These are phyloP conservation scores for Aphanoascus verrucosus DNA, from an alignment of 2,329 filamentous ascomycete species.

Conservation along the genomic window DNA sequence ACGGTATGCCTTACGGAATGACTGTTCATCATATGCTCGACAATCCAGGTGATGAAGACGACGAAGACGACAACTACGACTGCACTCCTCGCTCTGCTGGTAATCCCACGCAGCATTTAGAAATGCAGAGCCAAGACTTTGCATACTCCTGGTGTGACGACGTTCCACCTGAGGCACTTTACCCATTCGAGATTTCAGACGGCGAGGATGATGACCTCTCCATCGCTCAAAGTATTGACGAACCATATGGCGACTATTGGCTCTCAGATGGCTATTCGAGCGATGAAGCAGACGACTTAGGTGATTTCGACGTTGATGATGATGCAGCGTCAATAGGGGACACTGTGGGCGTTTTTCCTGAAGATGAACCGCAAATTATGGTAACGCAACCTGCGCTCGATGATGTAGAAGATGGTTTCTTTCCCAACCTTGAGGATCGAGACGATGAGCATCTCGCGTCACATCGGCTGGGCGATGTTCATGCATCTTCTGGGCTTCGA, in stretches of 20 bases:
- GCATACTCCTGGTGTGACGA: slow-evolving; percentile 32
- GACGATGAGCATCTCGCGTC: slow-evolving; percentile 72
- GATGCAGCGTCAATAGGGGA: slow-evolving; percentile 56
- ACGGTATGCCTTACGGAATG: slow-evolving; percentile 80
- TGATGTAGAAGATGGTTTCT: slow-evolving; percentile 73
- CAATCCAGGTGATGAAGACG: slow-evolving; percentile 46
- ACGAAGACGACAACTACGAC: slow-evolving; percentile 30
- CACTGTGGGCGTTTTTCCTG: slow-evolving; percentile 63
- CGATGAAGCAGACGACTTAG: slow-evolving; percentile 44
- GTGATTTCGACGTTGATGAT: slow-evolving; percentile 38
- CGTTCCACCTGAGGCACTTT: slow-evolving; percentile 28
- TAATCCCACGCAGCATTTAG: slow-evolving; percentile 23
- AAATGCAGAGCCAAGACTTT: slow-evolving; percentile 21
- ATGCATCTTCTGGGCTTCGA: slow-evolving; percentile 81
- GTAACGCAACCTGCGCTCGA: slow-evolving; percentile 89
- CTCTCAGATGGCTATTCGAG: slow-evolving; percentile 40
- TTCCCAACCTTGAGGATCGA: slow-evolving; percentile 63
- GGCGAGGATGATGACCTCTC: slow-evolving; percentile 38
- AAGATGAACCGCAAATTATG: slow-evolving; percentile 63
- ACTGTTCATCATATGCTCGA: slow-evolving; percentile 96
- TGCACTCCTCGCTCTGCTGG: slow-evolving; percentile 36
- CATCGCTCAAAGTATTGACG: slow-evolving; percentile 29
- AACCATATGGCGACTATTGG: slow-evolving; percentile 34
- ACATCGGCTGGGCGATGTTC: slow-evolving; percentile 69
- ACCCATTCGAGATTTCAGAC: slow-evolving; percentile 45